Evolutionary conservation across 2,329 filamentous ascomycete species (phyloP).

Genomic region (Microsporum audouinii): DNA sequence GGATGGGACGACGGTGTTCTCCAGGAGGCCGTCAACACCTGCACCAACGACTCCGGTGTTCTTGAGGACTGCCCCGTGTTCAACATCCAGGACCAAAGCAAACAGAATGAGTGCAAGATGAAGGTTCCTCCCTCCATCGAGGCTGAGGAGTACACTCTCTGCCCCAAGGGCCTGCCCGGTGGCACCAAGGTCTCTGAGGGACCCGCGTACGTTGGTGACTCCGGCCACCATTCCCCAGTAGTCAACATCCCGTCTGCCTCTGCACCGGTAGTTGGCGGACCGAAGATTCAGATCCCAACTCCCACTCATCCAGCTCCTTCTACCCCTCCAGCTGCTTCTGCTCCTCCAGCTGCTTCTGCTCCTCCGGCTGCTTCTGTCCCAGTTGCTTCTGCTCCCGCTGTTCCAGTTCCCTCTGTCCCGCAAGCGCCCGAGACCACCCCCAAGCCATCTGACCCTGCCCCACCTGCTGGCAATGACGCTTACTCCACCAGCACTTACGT

Average conservation of each 20-base stretch:
- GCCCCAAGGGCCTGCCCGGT: conserved; percentile 54
- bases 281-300: background rate
- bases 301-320: background rate
- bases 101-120: conserved; percentile 51
- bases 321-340: background rate
- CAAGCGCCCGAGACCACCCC: background rate
- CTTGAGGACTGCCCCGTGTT: conserved; percentile 69
- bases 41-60: conserved; percentile 58
- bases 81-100: conserved; percentile 48
- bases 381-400: background rate
- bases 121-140: conserved; percentile 41
- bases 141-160: conserved; percentile 48
- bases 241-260: background rate
- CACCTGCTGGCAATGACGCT: background rate
- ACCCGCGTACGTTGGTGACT: conserved; percentile 28
- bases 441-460: background rate
- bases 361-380: background rate
- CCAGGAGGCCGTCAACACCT: conserved; percentile 59
- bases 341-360: background rate
- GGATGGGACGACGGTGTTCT: conserved; percentile 64
- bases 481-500: conserved; percentile 12
- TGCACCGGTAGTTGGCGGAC: background rate
- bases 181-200: conserved; percentile 41
- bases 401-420: background rate
- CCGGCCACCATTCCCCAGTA: background rate